These are phyloP conservation scores for Marchantia paleacea DNA, from an alignment of 225 moss, liverwort and hornwort species.

Conservation along the genomic window DNA sequence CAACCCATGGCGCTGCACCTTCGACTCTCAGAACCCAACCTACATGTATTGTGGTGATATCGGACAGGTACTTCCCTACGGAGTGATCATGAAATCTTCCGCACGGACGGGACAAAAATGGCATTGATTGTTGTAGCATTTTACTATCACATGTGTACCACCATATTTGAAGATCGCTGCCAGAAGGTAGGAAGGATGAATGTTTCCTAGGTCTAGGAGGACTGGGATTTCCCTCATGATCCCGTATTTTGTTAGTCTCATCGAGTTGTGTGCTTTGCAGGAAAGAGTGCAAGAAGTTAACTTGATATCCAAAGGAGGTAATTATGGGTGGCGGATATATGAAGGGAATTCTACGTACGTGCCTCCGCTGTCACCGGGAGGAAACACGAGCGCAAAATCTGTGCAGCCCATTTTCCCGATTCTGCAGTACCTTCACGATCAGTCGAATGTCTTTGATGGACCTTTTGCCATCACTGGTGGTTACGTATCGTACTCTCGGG, in stretches of 20 bases:
- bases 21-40: constrained; percentile 54
- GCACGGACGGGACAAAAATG: too few relatives aligned
- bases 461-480: constrained; percentile 57
- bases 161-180: not conserved
- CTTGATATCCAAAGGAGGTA: constrained; percentile 85
- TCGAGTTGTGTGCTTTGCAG: constrained; percentile 39
- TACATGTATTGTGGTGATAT: constrained; percentile 93
- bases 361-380: constrained; percentile 50
- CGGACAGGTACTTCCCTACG: constrained; percentile 54
- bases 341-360: constrained; percentile 56
- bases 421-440: constrained; percentile 56
- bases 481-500: constrained; percentile 64
- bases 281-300: constrained; percentile 57
- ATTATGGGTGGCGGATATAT: constrained; percentile 91
- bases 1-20: constrained; percentile 97
- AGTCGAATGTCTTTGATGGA: constrained; percentile 8
- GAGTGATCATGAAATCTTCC: too few relatives aligned
- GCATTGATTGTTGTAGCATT: too few relatives aligned
- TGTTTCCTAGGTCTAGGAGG: not conserved
- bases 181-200: not conserved
- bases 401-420: constrained; percentile 66
- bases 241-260: not conserved
- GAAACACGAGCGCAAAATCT: constrained; percentile 56
- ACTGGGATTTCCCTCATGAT: not conserved
- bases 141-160: too few relatives aligned